Conservation (phyloP, 768 basidiomycete genomes). For the Chalciporus piperatus region DNA sequence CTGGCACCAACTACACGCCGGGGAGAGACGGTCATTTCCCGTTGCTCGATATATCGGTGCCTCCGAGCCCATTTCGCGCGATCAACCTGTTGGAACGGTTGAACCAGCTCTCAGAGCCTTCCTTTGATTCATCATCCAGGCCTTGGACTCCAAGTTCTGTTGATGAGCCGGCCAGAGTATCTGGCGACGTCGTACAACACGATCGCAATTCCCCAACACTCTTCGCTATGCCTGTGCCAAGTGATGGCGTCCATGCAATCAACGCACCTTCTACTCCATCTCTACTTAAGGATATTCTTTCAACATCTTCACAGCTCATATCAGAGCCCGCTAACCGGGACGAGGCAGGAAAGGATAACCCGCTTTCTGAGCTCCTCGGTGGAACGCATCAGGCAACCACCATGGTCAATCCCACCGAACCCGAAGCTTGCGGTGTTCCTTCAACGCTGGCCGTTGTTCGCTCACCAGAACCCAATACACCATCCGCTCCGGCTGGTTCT, state of each 20-base stretch:
- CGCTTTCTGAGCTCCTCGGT: background rate
- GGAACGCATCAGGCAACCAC: slow-evolving; percentile 2
- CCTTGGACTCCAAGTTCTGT: background rate
- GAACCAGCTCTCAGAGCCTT: slow-evolving; percentile 13
- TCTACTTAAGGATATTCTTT: slow-evolving; percentile 23
- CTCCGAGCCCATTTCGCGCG: slow-evolving; percentile 32
- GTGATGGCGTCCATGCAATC: background rate
- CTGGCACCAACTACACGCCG: slow-evolving; percentile 14
- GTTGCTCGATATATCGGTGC: slow-evolving; percentile 10
- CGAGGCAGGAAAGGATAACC: slow-evolving; percentile 3
- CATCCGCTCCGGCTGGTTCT: background rate
- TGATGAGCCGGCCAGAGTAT: slow-evolving; percentile 2
- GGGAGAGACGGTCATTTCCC: slow-evolving; percentile 19
- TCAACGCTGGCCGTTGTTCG: slow-evolving; percentile 4
- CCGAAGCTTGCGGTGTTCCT: background rate
- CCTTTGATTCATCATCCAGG: background rate
- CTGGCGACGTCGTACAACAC: slow-evolving; percentile 16
- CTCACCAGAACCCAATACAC: background rate
- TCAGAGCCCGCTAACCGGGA: slow-evolving; percentile 4
- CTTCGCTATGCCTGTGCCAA: slow-evolving; percentile 13
- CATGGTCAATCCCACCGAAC: background rate
- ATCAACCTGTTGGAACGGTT: slow-evolving; percentile 31
- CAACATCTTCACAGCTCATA: slow-evolving; percentile 19
- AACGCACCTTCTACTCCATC: slow-evolving; percentile 9
- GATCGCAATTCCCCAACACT: slow-evolving; percentile 44